Evolutionary conservation across 1,284 basidiomycete species (phyloP), one percentile per base, ranked within the genome.

Genomic region (Somion occarium): DNA sequence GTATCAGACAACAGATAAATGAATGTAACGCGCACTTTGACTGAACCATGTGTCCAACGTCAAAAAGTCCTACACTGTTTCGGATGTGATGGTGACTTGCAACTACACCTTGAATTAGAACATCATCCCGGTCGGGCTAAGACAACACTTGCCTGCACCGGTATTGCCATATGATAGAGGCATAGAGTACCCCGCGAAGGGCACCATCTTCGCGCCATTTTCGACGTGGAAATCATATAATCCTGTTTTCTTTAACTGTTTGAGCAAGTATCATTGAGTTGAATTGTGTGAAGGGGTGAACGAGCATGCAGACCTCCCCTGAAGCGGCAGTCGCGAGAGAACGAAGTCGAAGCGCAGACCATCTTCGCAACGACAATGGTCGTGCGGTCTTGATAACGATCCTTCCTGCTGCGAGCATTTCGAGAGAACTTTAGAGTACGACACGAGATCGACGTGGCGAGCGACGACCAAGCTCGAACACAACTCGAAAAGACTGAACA

Each of bases 1-100:
- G n/a, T 22, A 23, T 43, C 3, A 38, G 27, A 38, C 22, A 38
- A 44, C 11, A 12, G 30, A 3, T 2, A 12, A 45, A 53, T 38
- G 26, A 48, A 59, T 52, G 20, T 20, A 13, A 15, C 20, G 53
- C 70, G 37, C 60, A 89, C 88, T 82, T 86, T 52, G 88, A 85
- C 69, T 94, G 92, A 34, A 92, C 89, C 96, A 99, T 99, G 72
- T 99, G 96, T 26, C 93, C 92, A 30, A 99, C 97, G 66, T 99
- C 96, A 67, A 99, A 99, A 24, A 99, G 76, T 1, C 95, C 95
- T 1, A 83, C 91, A 30, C 79, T 80, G 4, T 74, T 80, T 30
- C 97, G 85, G 49, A 97, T 91, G 65, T 98, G 91, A 49, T 90
- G 83, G 69, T 99, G 96, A 57, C 93, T 95, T 1, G 88, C 85